Evolutionary conservation across 2,329 filamentous ascomycete species (phyloP), one percentile per base, ranked within the genome.

Genomic region (Botrytis hyacinthi): DNA sequence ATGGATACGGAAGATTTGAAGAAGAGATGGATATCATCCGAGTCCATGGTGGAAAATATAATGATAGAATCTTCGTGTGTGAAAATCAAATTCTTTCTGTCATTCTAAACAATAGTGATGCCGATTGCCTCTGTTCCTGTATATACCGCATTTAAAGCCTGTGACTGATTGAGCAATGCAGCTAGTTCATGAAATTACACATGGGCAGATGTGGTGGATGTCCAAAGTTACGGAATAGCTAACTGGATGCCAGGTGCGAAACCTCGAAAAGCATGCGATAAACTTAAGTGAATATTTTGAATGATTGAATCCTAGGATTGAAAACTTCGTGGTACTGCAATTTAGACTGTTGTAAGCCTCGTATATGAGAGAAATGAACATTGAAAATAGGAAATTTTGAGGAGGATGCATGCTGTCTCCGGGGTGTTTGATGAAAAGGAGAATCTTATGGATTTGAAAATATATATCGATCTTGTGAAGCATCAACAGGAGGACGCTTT

Each of bases 61-160:
- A 54, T 16, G 48, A 54, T 54, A 6, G 26, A 0, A 5, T n/a
- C 3, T 12, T n/a, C 14, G 14, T 16, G 14, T 16, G 26, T 54
- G 12, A 16, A 16, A 16, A 29, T 54, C 6, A 7, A 16, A n/a
- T 0, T 54, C 48, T 29, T 14, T 29, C n/a, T 16, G 1, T 4
- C 0, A 4, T 54, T 54, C 12, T 0, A 3, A 7, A 54, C 0
- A 16, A n/a, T 16, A 0, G 48, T n/a, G 26, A 54, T 54, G 14
- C 26, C 16, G 14, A 5, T 54, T 7, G 12, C 2, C 4, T n/a
- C 1, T 14, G 6, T 7, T 48, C 26, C 4, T 54, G 2, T n/a
- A 14, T 7, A 54, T 6, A 29, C 48, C 2, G 12, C 3, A 54
- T 54, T 6, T n/a, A 6, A 51, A 14, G 4, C 22, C 46, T 9